Base-by-base conservation (phyloP, 2,329 filamentous ascomycete species). In the Whalleya microplaca region DNA sequence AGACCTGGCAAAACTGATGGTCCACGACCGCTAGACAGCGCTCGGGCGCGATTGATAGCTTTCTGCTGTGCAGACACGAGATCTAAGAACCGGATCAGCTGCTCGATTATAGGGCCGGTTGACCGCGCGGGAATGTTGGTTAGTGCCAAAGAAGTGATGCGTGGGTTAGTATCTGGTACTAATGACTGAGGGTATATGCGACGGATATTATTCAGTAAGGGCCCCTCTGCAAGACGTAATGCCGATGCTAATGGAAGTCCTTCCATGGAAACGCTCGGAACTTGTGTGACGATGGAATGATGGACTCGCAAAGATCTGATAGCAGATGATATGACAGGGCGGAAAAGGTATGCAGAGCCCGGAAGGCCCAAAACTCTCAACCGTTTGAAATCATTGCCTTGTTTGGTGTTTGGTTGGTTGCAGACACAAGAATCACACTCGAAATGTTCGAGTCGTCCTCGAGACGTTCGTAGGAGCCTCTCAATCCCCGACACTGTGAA, bases 231-330 rank as follows among this genome's bases (percentile, higher is more conserved):
- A 7, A 81, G 57, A 61, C 75, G 76, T 8, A 75, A 43, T 2
- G 73, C 66, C 8, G 71, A 68, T 54, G 75, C 62, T 2, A 67
- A 61, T 2, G 76, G 74, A 3, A 79, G 63, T 9, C 70, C 71
- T 1, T 74, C 69, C 7, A 74, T 69, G 3, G 73, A 57, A 3
- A 85, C 59, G 0, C 78, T 79, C 1, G 80, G 80, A 8, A 83
- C 74, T 41, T 78, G 76, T 0, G 85, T 88, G 5, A 87, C 77
- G 1, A 86, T 61, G 0, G 84, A 87, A 66, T 88, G 85, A 49
- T 88, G 85, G 5, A 85, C 72, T 12, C 80, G 78, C 1, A 87
- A 69, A 1, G 72, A 73, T 29, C 80, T 78, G 3, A 87, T 72
- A 59, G 83, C 83, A 1, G 80, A 78, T 1, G 81, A 82, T 48